These are phyloP conservation scores for Arthrocladium fulminans DNA, from an alignment of 2,329 filamentous ascomycete genomes.

Conservation along the genomic window DNA sequence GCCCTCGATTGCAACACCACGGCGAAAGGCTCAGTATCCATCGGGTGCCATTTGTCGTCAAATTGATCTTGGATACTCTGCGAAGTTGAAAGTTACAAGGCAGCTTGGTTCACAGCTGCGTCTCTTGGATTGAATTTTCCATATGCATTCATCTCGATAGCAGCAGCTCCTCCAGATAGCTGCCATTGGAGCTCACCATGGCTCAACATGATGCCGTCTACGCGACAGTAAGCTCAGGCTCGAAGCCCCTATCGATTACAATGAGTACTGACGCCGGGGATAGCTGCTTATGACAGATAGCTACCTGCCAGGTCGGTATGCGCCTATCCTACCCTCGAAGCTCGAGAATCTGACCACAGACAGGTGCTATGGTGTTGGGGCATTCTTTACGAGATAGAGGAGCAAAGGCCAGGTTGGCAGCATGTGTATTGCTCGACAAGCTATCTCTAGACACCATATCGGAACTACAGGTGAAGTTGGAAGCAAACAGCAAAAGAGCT, in stretches of 20 bases:
- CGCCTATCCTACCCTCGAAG: slow-evolving; percentile 14
- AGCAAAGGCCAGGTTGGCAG: slow-evolving; percentile 74
- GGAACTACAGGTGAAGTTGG: slow-evolving; percentile 60
- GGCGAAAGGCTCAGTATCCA: not conserved
- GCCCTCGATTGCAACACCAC: not conserved
- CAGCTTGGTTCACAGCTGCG: not conserved
- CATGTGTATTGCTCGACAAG: slow-evolving; percentile 71
- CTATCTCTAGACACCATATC: slow-evolving; percentile 66
- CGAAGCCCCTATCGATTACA: not conserved
- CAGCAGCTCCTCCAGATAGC: not conserved
- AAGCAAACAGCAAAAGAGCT: slow-evolving; percentile 5
- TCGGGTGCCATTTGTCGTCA: not conserved
- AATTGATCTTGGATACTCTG: not conserved
- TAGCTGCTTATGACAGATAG: slow-evolving; percentile 86
- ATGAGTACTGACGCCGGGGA: slow-evolving; percentile 12
- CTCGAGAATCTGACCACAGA: slow-evolving; percentile 13
- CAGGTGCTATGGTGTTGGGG: slow-evolving; percentile 85
- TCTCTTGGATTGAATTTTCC: not conserved
- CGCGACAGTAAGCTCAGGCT: slow-evolving; percentile 21
- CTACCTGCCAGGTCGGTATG: slow-evolving; percentile 72
- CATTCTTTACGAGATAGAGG: slow-evolving; percentile 90
- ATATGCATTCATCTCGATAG: not conserved
- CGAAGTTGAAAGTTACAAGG: not conserved
- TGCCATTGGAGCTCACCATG: slow-evolving; percentile 18
- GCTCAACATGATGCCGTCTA: slow-evolving; percentile 23